Base-by-base conservation (phyloP, 805 yeast species). In the Kodamaea restingae region DNA sequence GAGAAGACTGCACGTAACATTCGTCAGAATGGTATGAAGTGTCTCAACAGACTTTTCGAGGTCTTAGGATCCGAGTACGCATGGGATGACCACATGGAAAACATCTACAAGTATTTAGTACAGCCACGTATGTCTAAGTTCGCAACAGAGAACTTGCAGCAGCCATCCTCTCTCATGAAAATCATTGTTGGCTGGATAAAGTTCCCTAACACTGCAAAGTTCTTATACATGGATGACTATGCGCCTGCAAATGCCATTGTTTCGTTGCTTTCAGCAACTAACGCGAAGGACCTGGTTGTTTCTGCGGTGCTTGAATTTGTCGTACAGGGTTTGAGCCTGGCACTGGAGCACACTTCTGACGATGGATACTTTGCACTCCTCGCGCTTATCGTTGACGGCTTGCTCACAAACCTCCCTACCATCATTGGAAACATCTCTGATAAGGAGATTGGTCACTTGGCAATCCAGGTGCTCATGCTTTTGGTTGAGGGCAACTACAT, bases 71-170 rank as follows among this genome's bases (percentile, higher is more conserved):
- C 66, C 0, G 43, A 54, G 2, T 70, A 68, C 38, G 58, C 74
- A 25, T 88, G 96, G 96, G 50, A 43, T 5, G 45, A 52, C 4
- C 71, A 71, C 45, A 69, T 76, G 14, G 63, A 65, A 10, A 49
- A 60, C 2, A 74, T 93, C 9, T 83, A 75, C 51, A 55, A 60
- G 3, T 54, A 65, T 17, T 66, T 88, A 15, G 65, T 91, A 10
- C 50, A 57, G 15, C 88, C 95, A 6, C 75, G 95, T 52, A 66
- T 93, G 49, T 66, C 44, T 1, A 65, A 71, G 9, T 91, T 91
- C 58, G 82, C 82, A 3, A 72, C 64, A 29, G 95, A 84, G 51
- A 93, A 91, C 56, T 65, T 83, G 22, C 95, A 88, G 54, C 88
- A 84, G 51, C 81, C 91, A 0, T 88, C 97, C 0, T 74, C 95